Evolutionary conservation across 495 filamentous ascomycete species (phyloP).

Genomic region (Copromyces sp.): DNA sequence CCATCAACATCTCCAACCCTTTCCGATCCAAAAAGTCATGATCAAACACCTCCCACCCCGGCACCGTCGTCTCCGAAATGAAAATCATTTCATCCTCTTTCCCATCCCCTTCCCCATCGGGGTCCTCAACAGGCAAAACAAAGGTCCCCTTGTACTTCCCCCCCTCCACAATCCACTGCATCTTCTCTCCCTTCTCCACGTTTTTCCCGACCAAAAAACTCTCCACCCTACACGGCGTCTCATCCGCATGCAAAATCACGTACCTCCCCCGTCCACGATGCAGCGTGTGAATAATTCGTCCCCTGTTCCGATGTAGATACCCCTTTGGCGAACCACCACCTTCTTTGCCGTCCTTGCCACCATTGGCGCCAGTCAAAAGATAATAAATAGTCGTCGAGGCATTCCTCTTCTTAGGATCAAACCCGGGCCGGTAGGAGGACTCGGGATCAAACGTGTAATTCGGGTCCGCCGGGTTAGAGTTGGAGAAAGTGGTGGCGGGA

Average conservation of each 20-base stretch:
- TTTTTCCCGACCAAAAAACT: slow-evolving; percentile 52
- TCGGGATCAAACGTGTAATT: background rate
- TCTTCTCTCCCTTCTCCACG: slow-evolving; percentile 43
- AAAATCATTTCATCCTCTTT: slow-evolving; percentile 24
- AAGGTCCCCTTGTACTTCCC: slow-evolving; percentile 54
- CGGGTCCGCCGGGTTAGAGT: background rate
- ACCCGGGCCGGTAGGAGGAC: slow-evolving; percentile 18
- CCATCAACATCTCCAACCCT: slow-evolving; percentile 38
- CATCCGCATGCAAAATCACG: slow-evolving; percentile 44
- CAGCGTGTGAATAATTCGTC: slow-evolving; percentile 50
- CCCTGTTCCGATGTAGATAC: slow-evolving; percentile 51
- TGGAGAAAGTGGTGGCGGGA: slow-evolving; percentile 4
- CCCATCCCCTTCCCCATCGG: slow-evolving; percentile 19
- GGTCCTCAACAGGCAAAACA: slow-evolving; percentile 37
- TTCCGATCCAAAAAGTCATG: slow-evolving; percentile 47
- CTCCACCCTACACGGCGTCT: slow-evolving; percentile 40
- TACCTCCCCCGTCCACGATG: slow-evolving; percentile 51
- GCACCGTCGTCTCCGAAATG: slow-evolving; percentile 59
- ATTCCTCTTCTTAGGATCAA: slow-evolving; percentile 29
- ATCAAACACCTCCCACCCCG: slow-evolving; percentile 55
- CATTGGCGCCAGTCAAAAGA: slow-evolving; percentile 41
- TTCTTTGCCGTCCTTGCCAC: background rate
- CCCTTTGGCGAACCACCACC: slow-evolving; percentile 34
- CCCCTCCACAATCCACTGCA: slow-evolving; percentile 62
- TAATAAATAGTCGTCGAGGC: slow-evolving; percentile 51